Conservation (phyloP, 805 yeast genomes). For the Candida sithepensis region DNA sequence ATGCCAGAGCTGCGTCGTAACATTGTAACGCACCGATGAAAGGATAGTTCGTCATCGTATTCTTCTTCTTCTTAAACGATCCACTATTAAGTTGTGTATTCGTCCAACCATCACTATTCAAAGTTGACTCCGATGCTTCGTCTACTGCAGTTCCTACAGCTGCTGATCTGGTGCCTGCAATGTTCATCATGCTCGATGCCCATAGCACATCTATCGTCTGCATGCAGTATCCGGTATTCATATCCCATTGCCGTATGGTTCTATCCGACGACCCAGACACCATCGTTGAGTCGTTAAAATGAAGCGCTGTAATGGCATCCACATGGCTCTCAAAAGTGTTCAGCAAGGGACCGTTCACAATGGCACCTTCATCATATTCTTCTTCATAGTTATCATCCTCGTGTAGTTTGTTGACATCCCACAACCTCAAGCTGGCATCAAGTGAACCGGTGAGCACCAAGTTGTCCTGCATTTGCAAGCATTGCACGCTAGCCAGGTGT, state of each 20-base stretch:
- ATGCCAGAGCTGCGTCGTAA: slow-evolving; percentile 71
- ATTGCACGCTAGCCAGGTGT: slow-evolving; percentile 55
- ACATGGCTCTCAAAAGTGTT: slow-evolving; percentile 60
- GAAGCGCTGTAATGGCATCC: slow-evolving; percentile 61
- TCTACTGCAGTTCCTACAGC: no score
- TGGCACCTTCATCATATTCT: slow-evolving; percentile 11
- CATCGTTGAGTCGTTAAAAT: slow-evolving; percentile 48
- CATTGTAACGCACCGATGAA: slow-evolving; percentile 68
- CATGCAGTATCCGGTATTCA: slow-evolving; percentile 58
- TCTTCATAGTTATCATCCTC: slow-evolving; percentile 20
- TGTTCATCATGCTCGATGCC: slow-evolving; percentile 41
- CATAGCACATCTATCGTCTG: slow-evolving; percentile 69
- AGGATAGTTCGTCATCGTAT: slow-evolving; percentile 25
- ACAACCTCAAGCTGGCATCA: slow-evolving; percentile 60
- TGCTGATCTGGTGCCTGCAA: slow-evolving; percentile 5
- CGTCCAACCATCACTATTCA: no score
- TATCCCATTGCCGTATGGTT: slow-evolving; percentile 76
- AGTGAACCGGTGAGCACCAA: slow-evolving; percentile 53
- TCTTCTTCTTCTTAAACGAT: slow-evolving; percentile 9
- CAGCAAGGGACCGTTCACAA: slow-evolving; percentile 32
- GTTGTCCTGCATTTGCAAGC: slow-evolving; percentile 55
- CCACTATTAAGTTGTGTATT: neutral
- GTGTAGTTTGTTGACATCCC: slow-evolving; percentile 43
- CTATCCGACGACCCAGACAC: slow-evolving; percentile 70
- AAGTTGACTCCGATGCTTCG: no score